Evolutionary conservation across 352 stramenopile genomes (phyloP).

Genomic region (Pythium rishiriense): DNA sequence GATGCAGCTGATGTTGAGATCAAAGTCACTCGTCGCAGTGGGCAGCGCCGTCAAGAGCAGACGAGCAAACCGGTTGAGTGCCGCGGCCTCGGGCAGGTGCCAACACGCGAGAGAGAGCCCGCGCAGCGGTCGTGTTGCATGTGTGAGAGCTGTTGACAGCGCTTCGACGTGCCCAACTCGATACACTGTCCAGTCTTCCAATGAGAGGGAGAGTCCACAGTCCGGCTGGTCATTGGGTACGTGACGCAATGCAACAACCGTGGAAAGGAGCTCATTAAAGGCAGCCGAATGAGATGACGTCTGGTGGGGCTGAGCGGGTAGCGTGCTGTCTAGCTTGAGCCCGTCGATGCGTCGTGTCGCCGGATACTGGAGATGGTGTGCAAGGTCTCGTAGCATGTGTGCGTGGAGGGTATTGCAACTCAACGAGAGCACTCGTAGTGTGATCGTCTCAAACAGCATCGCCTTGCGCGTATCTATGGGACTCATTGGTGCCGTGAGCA

Average conservation of each 20-base stretch:
- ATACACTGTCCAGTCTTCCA: not conserved
- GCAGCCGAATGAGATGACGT: not conserved
- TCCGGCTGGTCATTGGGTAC: not conserved
- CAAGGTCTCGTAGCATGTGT: not conserved
- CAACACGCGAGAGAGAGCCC: conserved; percentile 5
- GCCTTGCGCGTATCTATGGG: not conserved
- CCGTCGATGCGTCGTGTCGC: conserved; percentile 3
- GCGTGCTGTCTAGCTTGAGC: not conserved
- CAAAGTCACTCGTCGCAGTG: not conserved
- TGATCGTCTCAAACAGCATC: not conserved
- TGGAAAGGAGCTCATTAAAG: not conserved
- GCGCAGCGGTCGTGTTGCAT: not conserved
- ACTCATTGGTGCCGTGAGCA: not conserved
- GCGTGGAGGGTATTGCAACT: not conserved
- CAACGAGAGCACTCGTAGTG: conserved; percentile 3
- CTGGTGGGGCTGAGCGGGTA: not conserved
- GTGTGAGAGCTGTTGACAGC: not conserved
- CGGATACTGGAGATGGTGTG: not conserved
- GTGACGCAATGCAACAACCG: not conserved
- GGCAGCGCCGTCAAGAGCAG: not conserved
- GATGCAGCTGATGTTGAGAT: conserved; percentile 5
- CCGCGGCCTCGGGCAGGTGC: not conserved
- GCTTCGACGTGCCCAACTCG: not conserved
- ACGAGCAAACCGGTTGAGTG: not conserved
- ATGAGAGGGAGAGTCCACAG: conserved; percentile 1